These are phyloP conservation scores for Clarireedia hainanense DNA, from an alignment of 2,329 filamentous ascomycete species.

Conservation along the genomic window DNA sequence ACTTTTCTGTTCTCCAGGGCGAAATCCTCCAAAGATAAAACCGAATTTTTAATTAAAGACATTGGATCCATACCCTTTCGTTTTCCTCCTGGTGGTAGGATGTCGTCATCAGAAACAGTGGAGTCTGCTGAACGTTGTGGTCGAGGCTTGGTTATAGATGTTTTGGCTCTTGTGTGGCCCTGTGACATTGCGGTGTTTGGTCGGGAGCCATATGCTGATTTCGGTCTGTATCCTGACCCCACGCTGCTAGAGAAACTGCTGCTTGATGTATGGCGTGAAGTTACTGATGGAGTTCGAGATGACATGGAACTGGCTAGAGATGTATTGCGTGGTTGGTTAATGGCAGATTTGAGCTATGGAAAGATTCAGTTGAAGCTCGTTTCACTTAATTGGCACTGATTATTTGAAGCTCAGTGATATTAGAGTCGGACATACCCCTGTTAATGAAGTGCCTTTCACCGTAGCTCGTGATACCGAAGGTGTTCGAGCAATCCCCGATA, in stretches of 20 bases:
- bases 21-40: slow-evolving; percentile 17
- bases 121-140: slow-evolving; percentile 34
- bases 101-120: slow-evolving; percentile 29
- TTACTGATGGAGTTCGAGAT: slow-evolving; percentile 34
- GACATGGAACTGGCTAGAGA: slow-evolving; percentile 33
- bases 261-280: slow-evolving; percentile 36
- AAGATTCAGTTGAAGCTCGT: background rate
- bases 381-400: background rate
- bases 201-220: slow-evolving; percentile 32
- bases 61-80: slow-evolving; percentile 43
- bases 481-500: slow-evolving; percentile 32
- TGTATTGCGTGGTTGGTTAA: slow-evolving; percentile 12
- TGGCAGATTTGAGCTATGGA: background rate
- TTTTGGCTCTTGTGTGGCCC: slow-evolving; percentile 39
- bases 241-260: slow-evolving; percentile 50
- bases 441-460: slow-evolving; percentile 23
- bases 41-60: slow-evolving; percentile 25
- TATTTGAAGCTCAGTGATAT: background rate
- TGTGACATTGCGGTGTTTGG: slow-evolving; percentile 45
- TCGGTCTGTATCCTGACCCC: slow-evolving; percentile 43
- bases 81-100: slow-evolving; percentile 30
- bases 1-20: slow-evolving; percentile 22
- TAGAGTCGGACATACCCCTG: slow-evolving; percentile 17
- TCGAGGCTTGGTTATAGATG: slow-evolving; percentile 32
- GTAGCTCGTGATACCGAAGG: slow-evolving; percentile 35